phyloP scores from a whole-genome alignment of 2,329 filamentous ascomycete genomes.

The Claviceps digitariae region DNA sequence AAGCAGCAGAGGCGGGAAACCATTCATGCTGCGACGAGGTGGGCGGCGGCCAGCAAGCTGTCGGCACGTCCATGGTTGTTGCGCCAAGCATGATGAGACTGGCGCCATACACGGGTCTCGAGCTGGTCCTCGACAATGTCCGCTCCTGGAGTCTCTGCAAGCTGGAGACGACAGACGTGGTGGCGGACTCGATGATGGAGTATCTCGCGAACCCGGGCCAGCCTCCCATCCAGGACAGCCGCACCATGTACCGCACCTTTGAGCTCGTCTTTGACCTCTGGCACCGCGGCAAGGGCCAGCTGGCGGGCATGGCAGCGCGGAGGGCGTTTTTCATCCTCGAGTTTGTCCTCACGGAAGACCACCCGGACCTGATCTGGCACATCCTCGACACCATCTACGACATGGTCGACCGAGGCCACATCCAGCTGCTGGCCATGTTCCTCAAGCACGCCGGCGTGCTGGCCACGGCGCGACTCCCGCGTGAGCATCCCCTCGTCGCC shows the following conservation, averaged over 20 bases:
- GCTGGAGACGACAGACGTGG: conserved; percentile 15
- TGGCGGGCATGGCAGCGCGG: conserved; percentile 23
- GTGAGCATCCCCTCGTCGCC: conserved; percentile 19
- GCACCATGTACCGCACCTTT: conserved; percentile 26
- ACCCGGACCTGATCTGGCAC: conserved; percentile 25
- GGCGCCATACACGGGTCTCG: conserved; percentile 16
- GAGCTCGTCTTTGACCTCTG: conserved; percentile 25
- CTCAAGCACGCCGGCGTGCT: conserved; percentile 19
- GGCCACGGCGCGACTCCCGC: conserved; percentile 15
- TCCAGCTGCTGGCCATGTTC: conserved; percentile 21
- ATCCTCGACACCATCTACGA: conserved; percentile 25
- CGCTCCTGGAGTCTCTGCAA: conserved; percentile 22
- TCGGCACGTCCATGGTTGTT: conserved; percentile 9
- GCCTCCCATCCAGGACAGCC: conserved; percentile 24
- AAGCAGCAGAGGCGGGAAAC: conserved; percentile 1
- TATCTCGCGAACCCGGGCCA: conserved; percentile 22
- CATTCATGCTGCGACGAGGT: background rate
- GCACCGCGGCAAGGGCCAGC: conserved; percentile 20
- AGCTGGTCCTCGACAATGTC: conserved; percentile 20
- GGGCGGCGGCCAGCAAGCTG: too few relatives aligned
- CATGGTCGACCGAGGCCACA: conserved; percentile 22
- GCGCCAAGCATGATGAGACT: conserved; percentile 11
- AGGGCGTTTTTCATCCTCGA: conserved; percentile 23
- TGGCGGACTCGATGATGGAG: conserved; percentile 22
- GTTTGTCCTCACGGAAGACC: conserved; percentile 23